Conservation (phyloP, 1,284 basidiomycete species). For the Leccinum variabile region DNA sequence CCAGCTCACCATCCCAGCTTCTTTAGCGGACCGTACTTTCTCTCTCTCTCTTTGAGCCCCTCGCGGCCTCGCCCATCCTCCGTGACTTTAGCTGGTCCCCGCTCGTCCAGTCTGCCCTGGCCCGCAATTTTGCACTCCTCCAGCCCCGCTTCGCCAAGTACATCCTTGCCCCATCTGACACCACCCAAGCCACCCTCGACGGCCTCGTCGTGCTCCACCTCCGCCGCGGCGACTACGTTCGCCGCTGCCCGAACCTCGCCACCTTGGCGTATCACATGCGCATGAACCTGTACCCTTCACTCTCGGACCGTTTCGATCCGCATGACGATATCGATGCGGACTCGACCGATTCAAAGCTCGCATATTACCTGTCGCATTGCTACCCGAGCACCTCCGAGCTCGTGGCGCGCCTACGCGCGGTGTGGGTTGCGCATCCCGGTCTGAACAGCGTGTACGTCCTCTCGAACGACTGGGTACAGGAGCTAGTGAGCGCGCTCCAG, state of each 20-base stretch:
- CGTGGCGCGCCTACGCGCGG: slow-evolving; percentile 42
- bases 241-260: slow-evolving; percentile 57
- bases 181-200: slow-evolving; percentile 29
- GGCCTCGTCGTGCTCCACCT: slow-evolving; percentile 67
- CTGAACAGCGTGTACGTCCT: slow-evolving; percentile 48
- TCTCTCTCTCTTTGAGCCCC: slow-evolving; percentile 46
- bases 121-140: slow-evolving; percentile 51
- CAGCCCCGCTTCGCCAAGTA: slow-evolving; percentile 32
- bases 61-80: slow-evolving; percentile 53
- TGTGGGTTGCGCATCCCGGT: slow-evolving; percentile 35
- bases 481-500: slow-evolving; percentile 45
- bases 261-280: slow-evolving; percentile 56
- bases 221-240: slow-evolving; percentile 29
- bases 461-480: slow-evolving; percentile 60
- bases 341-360: slow-evolving; percentile 1
- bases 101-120: slow-evolving; percentile 52
- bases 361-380: slow-evolving; percentile 55
- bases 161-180: slow-evolving; percentile 16
- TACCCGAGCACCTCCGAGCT: slow-evolving; percentile 55
- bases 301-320: slow-evolving; percentile 52
- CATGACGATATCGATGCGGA: not conserved
- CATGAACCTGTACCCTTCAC: slow-evolving; percentile 52
- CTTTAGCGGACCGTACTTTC: slow-evolving; percentile 49
- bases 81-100: slow-evolving; percentile 58
- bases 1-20: slow-evolving; percentile 38